phyloP scores from a whole-genome alignment of 1,139 yeast genomes.

The Pichia sp. region DNA sequence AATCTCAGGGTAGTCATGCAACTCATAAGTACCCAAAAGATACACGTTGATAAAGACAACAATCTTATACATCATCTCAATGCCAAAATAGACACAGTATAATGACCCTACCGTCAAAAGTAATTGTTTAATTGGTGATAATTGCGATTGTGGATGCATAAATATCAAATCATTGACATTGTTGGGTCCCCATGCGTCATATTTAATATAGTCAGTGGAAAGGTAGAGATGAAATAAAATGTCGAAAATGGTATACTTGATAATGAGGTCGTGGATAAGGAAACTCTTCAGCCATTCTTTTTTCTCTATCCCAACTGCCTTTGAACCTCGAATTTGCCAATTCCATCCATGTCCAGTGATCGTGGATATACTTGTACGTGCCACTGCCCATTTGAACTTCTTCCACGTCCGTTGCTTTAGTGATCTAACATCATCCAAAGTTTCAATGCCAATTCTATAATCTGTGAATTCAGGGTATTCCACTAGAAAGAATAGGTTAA shows the following conservation, averaged over 20 bases:
- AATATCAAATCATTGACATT: slow-evolving; percentile 5
- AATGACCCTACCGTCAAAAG: slow-evolving; percentile 7
- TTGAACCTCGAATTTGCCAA: slow-evolving; percentile 7
- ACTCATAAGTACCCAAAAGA: not conserved
- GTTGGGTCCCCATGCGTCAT: slow-evolving; percentile 12
- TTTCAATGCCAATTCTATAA: slow-evolving; percentile 10
- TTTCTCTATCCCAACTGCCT: not conserved
- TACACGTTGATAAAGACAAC: slow-evolving; percentile 3
- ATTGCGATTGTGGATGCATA: slow-evolving; percentile 7
- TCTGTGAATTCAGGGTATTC: slow-evolving; percentile 17
- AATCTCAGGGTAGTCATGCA: slow-evolving; percentile 9
- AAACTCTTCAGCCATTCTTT: slow-evolving; percentile 3
- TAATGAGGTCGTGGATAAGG: slow-evolving; percentile 1
- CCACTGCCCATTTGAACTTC: slow-evolving; percentile 13
- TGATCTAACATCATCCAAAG: slow-evolving; percentile 8
- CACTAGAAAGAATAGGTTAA: slow-evolving; percentile 10
- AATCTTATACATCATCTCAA: slow-evolving; percentile 8
- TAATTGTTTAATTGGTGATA: slow-evolving; percentile 8
- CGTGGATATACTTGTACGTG: slow-evolving; percentile 9
- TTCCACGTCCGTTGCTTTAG: slow-evolving; percentile 4
- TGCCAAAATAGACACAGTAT: slow-evolving; percentile 12
- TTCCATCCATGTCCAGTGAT: slow-evolving; percentile 17
- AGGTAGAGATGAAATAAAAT: slow-evolving; percentile 8
- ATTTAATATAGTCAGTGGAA: slow-evolving; percentile 10
- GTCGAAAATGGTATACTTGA: slow-evolving; percentile 10